Conservation (phyloP, 805 yeast species). For the Saturnispora saitoi region DNA sequence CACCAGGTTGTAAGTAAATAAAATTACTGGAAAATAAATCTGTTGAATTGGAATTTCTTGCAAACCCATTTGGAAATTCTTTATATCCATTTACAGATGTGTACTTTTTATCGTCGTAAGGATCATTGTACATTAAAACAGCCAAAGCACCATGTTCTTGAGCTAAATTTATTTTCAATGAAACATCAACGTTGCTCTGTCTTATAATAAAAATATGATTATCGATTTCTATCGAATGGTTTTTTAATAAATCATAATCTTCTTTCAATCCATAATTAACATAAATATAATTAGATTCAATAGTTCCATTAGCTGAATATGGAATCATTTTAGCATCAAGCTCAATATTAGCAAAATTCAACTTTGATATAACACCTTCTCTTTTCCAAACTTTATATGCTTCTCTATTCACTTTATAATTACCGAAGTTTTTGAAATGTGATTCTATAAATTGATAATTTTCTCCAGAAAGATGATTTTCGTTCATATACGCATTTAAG, state of each 20-base stretch:
- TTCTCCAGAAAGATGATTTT: conserved; percentile 22
- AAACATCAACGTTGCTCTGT: conserved; percentile 41
- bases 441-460: conserved; percentile 15
- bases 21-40: conserved; percentile 55
- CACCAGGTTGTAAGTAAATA: conserved; percentile 58
- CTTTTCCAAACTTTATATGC: conserved; percentile 46
- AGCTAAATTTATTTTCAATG: conserved; percentile 54
- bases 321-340: conserved; percentile 41
- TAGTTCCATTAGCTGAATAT: conserved; percentile 57
- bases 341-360: conserved; percentile 27
- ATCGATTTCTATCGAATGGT: conserved; percentile 34
- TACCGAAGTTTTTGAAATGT: conserved; percentile 12
- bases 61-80: conserved; percentile 57
- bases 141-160: conserved; percentile 55
- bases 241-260: conserved; percentile 41
- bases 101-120: conserved; percentile 50
- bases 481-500: conserved; percentile 16
- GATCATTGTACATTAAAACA: conserved; percentile 48
- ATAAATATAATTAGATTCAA: conserved; percentile 45
- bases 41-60: conserved; percentile 52
- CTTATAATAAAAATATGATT: conserved; percentile 56
- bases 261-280: conserved; percentile 51
- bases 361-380: background rate
- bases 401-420: conserved; percentile 39
- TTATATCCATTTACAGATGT: conserved; percentile 47